These are phyloP conservation scores for Cystobasidium sp. DNA, from an alignment of 1,284 basidiomycete species.

Conservation along the genomic window DNA sequence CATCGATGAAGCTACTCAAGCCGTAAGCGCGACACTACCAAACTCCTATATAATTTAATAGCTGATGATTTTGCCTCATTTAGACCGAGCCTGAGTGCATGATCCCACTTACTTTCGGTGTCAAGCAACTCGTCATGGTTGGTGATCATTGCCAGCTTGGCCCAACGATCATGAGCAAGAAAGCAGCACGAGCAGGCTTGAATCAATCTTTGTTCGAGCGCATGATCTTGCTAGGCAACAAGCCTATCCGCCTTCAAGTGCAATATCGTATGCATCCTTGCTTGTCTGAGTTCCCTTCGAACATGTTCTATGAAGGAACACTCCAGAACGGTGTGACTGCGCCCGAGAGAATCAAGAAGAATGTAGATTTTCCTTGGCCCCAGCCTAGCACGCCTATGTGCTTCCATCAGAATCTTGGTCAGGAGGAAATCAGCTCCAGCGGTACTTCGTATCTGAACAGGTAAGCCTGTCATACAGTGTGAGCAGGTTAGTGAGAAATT, in stretches of 20 bases:
- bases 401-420: slow-evolving; percentile 98
- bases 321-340: slow-evolving; percentile 99
- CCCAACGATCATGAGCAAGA: slow-evolving; percentile 99
- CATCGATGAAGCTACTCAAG: slow-evolving; percentile 98
- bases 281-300: slow-evolving; percentile 97
- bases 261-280: slow-evolving; percentile 99
- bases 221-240: slow-evolving; percentile 90
- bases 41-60: neutral
- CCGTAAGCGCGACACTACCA: slow-evolving; percentile 64
- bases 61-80: slow-evolving; percentile 46
- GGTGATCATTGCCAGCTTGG: slow-evolving; percentile 83
- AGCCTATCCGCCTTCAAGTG: slow-evolving; percentile 96
- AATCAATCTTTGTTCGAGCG: slow-evolving; percentile 98
- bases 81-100: slow-evolving; percentile 78
- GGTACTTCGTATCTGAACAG: slow-evolving; percentile 98
- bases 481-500: neutral
- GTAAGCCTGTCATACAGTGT: slow-evolving; percentile 57
- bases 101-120: slow-evolving; percentile 97
- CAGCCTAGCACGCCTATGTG: slow-evolving; percentile 98
- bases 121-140: slow-evolving; percentile 97
- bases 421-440: slow-evolving; percentile 97
- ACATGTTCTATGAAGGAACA: slow-evolving; percentile 99
- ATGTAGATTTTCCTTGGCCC: slow-evolving; percentile 99
- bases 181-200: slow-evolving; percentile 93
- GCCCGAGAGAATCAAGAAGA: slow-evolving; percentile 92